Conservation (phyloP, 129 eudicot species). For the Lactuca saligna region DNA sequence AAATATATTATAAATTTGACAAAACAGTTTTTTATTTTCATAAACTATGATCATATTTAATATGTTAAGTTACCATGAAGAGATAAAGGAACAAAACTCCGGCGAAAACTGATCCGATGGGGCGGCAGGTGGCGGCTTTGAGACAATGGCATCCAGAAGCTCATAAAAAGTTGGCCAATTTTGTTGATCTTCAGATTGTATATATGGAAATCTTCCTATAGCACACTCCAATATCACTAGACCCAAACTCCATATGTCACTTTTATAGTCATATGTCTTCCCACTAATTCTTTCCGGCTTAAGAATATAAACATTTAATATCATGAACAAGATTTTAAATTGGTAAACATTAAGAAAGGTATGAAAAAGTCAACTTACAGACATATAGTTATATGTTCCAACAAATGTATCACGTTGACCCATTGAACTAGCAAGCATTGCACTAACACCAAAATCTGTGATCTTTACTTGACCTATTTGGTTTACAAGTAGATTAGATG, state of each 20-base stretch:
- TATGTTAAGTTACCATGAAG: conserved; percentile 62
- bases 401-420: conserved; percentile 97
- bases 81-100: conserved; percentile 90
- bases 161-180: conserved; percentile 89
- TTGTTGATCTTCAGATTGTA: conserved; percentile 86
- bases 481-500: conserved; percentile 89
- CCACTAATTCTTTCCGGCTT: conserved; percentile 98
- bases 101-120: conserved; percentile 98
- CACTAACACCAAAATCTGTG: conserved; percentile 98
- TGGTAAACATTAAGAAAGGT: background rate
- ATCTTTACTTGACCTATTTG: conserved; percentile 94
- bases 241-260: conserved; percentile 98
- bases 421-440: conserved; percentile 93
- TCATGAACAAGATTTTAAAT: conserved; percentile 3
- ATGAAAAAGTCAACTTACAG: conserved; percentile 49
- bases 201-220: conserved; percentile 91
- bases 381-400: conserved; percentile 97
- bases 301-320: conserved; percentile 5
- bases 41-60: background rate
- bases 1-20: conserved; percentile 9
- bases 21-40: background rate
- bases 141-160: conserved; percentile 86
- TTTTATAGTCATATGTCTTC: conserved; percentile 80
- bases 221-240: conserved; percentile 96
- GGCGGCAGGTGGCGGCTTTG: conserved; percentile 87